phyloP scores from a whole-genome alignment of 345 rosid species.

The Linum usitatissimum region DNA sequence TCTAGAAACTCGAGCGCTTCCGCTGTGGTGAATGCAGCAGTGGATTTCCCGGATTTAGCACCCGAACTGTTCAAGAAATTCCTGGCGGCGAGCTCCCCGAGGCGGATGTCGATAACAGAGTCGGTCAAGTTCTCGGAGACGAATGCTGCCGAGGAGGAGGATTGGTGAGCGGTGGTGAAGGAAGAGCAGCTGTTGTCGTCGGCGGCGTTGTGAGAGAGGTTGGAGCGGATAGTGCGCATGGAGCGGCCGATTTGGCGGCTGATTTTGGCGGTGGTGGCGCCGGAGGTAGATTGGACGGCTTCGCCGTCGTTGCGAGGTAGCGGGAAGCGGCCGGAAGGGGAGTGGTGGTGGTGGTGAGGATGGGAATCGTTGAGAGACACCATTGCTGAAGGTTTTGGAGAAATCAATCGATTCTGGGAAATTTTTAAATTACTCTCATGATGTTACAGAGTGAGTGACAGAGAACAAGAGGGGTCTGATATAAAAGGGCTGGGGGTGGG shows the following conservation, averaged over 20 bases:
- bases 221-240: slow-evolving; percentile 83
- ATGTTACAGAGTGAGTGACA: slow-evolving; percentile 10
- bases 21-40: slow-evolving; percentile 5
- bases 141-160: neutral
- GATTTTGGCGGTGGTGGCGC: slow-evolving; percentile 28
- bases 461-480: slow-evolving; percentile 7
- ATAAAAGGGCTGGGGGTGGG: slow-evolving; percentile 9
- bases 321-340: slow-evolving; percentile 51
- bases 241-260: slow-evolving; percentile 68
- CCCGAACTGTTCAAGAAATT: slow-evolving; percentile 8
- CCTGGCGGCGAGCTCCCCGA: slow-evolving; percentile 63
- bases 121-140: slow-evolving; percentile 69
- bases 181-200: slow-evolving; percentile 35
- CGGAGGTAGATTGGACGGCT: neutral
- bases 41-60: slow-evolving; percentile 27
- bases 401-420: neutral
- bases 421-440: slow-evolving; percentile 15
- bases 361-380: slow-evolving; percentile 65
- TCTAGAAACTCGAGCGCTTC: slow-evolving; percentile 45
- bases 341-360: slow-evolving; percentile 9
- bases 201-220: slow-evolving; percentile 33
- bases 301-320: slow-evolving; percentile 26
- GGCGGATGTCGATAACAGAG: slow-evolving; percentile 77
- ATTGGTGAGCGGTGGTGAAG: slow-evolving; percentile 13
- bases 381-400: slow-evolving; percentile 20